Evolutionary conservation across 169 alveolate genomes (phyloP), one percentile per base, ranked within the genome.

Genomic region (Theileria luwenshuni): DNA sequence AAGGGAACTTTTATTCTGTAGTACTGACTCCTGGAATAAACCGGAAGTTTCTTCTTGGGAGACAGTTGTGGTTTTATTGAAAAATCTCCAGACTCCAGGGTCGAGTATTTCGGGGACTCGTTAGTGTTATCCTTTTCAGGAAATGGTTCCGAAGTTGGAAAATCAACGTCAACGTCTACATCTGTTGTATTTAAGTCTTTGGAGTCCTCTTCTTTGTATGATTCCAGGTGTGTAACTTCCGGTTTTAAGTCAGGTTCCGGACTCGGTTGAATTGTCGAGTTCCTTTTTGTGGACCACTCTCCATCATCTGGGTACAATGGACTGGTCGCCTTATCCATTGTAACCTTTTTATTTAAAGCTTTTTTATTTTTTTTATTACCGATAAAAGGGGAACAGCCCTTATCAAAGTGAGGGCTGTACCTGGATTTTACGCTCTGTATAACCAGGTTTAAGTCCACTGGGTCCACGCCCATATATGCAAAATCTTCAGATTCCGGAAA

Each of bases 1-100:
- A 79, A 47, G 3, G 87, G 87, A 33, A 79, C 87, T 3, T 83
- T 1, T 28, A 79, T 79, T 17, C 87, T 49, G 49, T 79, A 79
- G 13, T 71, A 69, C 25, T 71, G 60, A 41, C 83, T 79, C 25
- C 87, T 42, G 67, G 83, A 68, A 60, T 79, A 79, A 30, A 79
- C 87, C 0, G 87, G 87, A 19, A 73, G 49, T 56, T 56, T 38
- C 25, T 56, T 56, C 6, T 56, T 43, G 23, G 74, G 38, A 23
- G 65, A 38, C 15, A 56, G 30, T 56, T 56, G 45, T 2, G 3
- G 23, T 21, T 23, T 56, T 56, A 56, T 21, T 1, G 65, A 56
- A 56, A 56, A 56, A 21, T 56, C 65, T 1, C 65, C 65, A 56
- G 65, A 56, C 65, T 56, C 32, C 32, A 56, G 32, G 27, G 65